Conservation (phyloP, 75 land plant species). For the Larix kaempferi region DNA sequence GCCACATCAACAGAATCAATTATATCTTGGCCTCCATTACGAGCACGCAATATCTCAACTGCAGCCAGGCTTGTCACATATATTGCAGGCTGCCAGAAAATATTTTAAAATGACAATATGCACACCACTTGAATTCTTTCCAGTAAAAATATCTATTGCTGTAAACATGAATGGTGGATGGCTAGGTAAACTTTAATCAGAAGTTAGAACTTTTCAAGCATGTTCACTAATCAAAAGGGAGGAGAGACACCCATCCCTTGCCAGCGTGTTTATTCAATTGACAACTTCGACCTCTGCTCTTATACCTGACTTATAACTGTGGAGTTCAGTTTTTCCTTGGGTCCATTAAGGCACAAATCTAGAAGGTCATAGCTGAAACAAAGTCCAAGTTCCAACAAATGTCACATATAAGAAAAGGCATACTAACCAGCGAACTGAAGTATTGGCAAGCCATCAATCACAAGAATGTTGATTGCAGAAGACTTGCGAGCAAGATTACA, state of each 20-base stretch:
- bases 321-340: constrained; percentile 95
- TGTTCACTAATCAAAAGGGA: neutral
- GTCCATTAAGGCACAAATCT: constrained; percentile 89
- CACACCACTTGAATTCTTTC: neutral
- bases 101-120: neutral
- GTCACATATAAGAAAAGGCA: constrained; percentile 6
- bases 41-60: constrained; percentile 88
- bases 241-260: neutral
- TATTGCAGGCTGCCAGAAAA: constrained; percentile 84
- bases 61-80: constrained; percentile 98
- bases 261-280: neutral
- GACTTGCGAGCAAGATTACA: neutral
- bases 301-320: constrained; percentile 97
- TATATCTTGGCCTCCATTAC: constrained; percentile 88
- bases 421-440: neutral
- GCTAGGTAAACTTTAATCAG: neutral
- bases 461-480: neutral
- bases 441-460: too few relatives aligned
- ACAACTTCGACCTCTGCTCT: neutral
- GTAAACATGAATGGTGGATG: neutral
- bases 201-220: neutral
- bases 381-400: neutral
- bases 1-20: constrained; percentile 96
- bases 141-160: neutral
- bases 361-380: constrained; percentile 77